Percentiles rank a stretch among this genome's conserved stretches.
Evolutionary conservation across 2,329 filamentous ascomycete species (phyloP).

Genomic region (Pseudocercospora crystallina): DNA sequence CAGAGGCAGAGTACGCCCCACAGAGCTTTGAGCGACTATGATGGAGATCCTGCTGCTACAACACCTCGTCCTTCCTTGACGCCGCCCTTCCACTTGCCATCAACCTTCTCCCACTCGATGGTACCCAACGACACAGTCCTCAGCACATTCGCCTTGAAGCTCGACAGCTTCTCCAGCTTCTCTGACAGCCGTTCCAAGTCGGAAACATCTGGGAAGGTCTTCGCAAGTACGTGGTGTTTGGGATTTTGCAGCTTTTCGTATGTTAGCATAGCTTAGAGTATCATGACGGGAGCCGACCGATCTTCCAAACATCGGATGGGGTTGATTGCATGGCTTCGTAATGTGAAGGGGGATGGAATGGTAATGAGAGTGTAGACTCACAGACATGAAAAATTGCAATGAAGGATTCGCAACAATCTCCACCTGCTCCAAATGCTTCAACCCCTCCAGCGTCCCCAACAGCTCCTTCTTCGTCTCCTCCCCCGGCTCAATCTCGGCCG

Average conservation of each 20-base stretch:
- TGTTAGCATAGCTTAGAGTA: background rate
- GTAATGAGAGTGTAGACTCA: background rate
- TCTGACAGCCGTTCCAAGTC: conserved; percentile 37
- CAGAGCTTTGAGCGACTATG: too few species aligned
- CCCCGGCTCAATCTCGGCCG: conserved; percentile 38
- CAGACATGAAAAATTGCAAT: conserved; percentile 39
- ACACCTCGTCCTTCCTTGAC: conserved; percentile 18
- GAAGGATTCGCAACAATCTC: conserved; percentile 42
- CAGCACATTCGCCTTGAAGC: conserved; percentile 40
- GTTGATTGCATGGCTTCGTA: background rate
- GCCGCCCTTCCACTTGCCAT: conserved; percentile 35
- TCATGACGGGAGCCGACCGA: too few species aligned
- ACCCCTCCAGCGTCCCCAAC: conserved; percentile 32
- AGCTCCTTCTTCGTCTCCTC: conserved; percentile 38
- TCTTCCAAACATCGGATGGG: too few species aligned
- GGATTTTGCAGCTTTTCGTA: conserved; percentile 14
- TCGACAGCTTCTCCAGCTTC: conserved; percentile 37
- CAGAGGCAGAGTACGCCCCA: too few species aligned
- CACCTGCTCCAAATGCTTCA: conserved; percentile 39
- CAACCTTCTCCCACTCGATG: conserved; percentile 36
- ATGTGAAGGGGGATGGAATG: background rate
- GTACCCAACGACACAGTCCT: conserved; percentile 35
- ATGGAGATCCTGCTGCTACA: too few species aligned
- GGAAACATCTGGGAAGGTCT: conserved; percentile 35
- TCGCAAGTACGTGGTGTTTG: conserved; percentile 7